Conservation (phyloP, 164 flowering plant species). For the Paratinospora sagittata region DNA sequence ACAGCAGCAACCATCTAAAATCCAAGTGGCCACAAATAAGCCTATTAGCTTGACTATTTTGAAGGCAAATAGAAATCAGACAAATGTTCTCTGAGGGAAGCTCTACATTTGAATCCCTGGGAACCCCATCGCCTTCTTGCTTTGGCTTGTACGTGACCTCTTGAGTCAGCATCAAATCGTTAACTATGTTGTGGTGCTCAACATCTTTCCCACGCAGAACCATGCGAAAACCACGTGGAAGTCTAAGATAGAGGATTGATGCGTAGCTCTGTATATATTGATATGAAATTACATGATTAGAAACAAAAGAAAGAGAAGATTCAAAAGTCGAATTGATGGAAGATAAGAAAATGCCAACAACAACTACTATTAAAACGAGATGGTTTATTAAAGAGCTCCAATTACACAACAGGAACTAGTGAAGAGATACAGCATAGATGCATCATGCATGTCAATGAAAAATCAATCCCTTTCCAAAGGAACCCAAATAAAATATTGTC, state of each 20-base stretch:
- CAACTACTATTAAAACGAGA: no score
- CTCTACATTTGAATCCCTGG: slow-evolving; percentile 50
- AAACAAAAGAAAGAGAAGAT: neutral
- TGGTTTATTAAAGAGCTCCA: no score
- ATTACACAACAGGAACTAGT: no score
- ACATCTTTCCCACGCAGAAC: slow-evolving; percentile 83
- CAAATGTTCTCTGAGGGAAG: neutral
- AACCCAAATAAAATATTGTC: no score
- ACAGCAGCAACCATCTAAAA: slow-evolving; percentile 69
- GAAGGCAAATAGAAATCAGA: neutral
- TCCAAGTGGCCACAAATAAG: slow-evolving; percentile 17
- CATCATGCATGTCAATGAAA: no score
- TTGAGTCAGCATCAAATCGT: slow-evolving; percentile 77
- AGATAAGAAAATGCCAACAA: neutral
- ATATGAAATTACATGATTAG: neutral
- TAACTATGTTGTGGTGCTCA: slow-evolving; percentile 80
- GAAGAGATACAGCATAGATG: no score
- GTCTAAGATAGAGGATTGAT: slow-evolving; percentile 73
- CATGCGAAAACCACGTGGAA: slow-evolving; percentile 66
- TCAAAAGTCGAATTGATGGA: neutral
- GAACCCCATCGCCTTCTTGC: slow-evolving; percentile 40
- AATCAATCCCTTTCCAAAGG: no score
- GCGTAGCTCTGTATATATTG: slow-evolving; percentile 58
- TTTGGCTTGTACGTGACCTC: slow-evolving; percentile 65
- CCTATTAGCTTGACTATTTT: neutral